Conservation (phyloP, 441 rosid species). For the Croton laevigatus region DNA sequence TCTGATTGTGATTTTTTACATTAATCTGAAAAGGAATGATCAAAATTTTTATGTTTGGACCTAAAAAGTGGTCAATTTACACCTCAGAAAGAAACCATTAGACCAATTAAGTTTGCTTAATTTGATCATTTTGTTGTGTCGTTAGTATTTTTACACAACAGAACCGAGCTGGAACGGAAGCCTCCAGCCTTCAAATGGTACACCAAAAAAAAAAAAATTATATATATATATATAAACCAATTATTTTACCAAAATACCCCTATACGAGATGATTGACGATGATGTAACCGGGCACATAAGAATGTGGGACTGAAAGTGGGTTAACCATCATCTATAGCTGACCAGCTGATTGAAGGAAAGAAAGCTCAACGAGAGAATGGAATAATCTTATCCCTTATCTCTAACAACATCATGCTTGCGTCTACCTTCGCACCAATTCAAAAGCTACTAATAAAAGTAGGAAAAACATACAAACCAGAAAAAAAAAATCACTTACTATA, state of each 20-base stretch:
- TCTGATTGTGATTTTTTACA: no score
- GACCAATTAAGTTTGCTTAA: no score
- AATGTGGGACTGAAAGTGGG: neutral
- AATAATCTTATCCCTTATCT: slow-evolving; percentile 19
- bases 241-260: neutral
- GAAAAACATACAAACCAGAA: neutral
- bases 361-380: neutral
- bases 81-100: slow-evolving; percentile 13
- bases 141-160: no score
- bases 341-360: neutral
- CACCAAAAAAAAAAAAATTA: no score
- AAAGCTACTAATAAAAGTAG: neutral
- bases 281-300: neutral
- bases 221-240: no score
- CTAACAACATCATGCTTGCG: slow-evolving; percentile 1
- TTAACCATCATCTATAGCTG: neutral
- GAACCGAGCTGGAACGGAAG: no score
- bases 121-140: no score
- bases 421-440: neutral
- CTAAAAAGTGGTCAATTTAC: slow-evolving; percentile 9
- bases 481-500: no score
- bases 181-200: no score
- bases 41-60: neutral
- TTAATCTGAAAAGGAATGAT: no score
- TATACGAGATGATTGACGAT: neutral